phyloP scores from a whole-genome alignment of 345 rosid genomes.

The Populus deltoides region DNA sequence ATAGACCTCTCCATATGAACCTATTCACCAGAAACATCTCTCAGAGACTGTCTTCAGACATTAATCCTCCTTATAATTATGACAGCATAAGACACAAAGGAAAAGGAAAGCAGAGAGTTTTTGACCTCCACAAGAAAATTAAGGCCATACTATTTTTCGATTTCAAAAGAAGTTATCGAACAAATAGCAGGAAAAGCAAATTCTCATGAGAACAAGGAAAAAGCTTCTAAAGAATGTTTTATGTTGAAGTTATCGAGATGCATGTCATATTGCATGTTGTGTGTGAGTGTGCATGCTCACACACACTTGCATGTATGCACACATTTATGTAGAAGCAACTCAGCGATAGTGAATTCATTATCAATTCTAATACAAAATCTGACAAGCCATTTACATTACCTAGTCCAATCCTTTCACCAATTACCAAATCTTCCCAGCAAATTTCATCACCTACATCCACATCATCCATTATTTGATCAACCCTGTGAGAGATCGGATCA shows the following conservation, averaged over 20 bases:
- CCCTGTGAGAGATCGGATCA: conserved; percentile 49
- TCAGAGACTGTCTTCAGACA: not conserved
- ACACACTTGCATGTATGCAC: not conserved
- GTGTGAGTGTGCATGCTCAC: not conserved
- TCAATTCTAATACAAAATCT: conserved; percentile 6
- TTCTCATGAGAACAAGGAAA: not conserved
- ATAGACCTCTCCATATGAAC: conserved; percentile 99
- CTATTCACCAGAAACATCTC: conserved; percentile 31
- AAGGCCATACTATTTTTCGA: not conserved
- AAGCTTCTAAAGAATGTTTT: not conserved
- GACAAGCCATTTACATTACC: conserved; percentile 48
- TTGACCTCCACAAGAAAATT: not conserved
- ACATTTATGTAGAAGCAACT: not conserved
- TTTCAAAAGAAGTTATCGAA: not conserved
- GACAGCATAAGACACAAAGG: not conserved
- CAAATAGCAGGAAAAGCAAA: not conserved
- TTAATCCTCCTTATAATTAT: not conserved
- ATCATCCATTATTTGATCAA: conserved; percentile 75
- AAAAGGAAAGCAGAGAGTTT: not conserved
- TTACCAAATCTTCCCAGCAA: conserved; percentile 93
- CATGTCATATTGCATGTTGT: not conserved
- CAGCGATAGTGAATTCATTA: conserved; percentile 3
- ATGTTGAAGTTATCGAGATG: not conserved
- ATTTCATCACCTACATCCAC: conserved; percentile 96
- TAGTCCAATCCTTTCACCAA: conserved; percentile 98